Conservation (phyloP, 1,284 basidiomycete species). For the Xanthoconium separans region DNA sequence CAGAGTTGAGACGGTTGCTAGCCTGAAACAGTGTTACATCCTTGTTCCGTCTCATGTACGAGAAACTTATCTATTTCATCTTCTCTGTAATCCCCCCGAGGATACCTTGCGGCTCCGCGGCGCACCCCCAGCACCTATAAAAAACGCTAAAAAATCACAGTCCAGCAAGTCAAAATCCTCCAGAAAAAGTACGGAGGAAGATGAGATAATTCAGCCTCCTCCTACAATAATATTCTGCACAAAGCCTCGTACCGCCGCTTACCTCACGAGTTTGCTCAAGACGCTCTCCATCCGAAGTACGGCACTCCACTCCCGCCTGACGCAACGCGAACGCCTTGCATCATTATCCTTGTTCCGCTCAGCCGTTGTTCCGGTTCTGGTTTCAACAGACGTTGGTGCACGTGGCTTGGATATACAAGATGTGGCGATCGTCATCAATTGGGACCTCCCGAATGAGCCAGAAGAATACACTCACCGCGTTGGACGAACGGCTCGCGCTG, state of each 20-base stretch:
- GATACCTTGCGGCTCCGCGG: conserved; percentile 68
- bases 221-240: conserved; percentile 96
- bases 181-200: conserved; percentile 39
- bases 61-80: conserved; percentile 89
- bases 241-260: conserved; percentile 85
- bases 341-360: conserved; percentile 89
- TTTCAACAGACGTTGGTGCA: conserved; percentile 94
- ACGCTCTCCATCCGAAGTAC: conserved; percentile 82
- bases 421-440: conserved; percentile 94
- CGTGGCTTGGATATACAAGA: conserved; percentile 95
- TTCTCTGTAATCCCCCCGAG: conserved; percentile 87
- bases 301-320: conserved; percentile 90
- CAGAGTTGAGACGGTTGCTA: conserved; percentile 84
- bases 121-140: conserved; percentile 49
- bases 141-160: conserved; percentile 29
- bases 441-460: conserved; percentile 85
- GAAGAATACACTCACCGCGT: conserved; percentile 83
- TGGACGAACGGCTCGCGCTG: conserved; percentile 92
- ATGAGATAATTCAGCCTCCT: conserved; percentile 66
- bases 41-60: conserved; percentile 95
- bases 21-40: conserved; percentile 87
- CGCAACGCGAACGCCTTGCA: conserved; percentile 83
- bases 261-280: conserved; percentile 80
- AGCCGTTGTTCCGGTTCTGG: conserved; percentile 84
- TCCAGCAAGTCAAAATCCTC: conserved; percentile 36